Percentiles rank a stretch among this genome's conserved stretches.
These are phyloP conservation scores for Aspergillus sojae DNA, from an alignment of 2,329 filamentous ascomycete genomes.

Conservation along the genomic window DNA sequence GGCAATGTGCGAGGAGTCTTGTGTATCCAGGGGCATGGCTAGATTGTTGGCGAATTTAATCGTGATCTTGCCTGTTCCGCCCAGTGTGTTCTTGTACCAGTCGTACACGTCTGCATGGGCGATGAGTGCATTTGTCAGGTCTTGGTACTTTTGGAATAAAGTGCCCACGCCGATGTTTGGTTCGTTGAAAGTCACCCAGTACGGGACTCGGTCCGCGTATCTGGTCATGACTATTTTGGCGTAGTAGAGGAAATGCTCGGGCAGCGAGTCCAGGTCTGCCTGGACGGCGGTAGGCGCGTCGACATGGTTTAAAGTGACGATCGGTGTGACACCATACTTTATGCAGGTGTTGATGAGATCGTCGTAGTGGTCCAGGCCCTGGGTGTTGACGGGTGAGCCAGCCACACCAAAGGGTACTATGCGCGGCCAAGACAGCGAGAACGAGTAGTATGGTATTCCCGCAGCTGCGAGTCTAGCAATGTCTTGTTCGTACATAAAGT, in stretches of 20 bases:
- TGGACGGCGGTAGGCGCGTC: constrained; percentile 75
- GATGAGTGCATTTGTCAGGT: neutral
- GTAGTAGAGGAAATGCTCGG: constrained; percentile 77
- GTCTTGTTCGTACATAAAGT: constrained; percentile 4
- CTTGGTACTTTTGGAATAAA: neutral
- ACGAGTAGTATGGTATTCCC: constrained; percentile 60
- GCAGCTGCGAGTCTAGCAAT: neutral
- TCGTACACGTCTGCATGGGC: constrained; percentile 1
- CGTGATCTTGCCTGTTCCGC: neutral
- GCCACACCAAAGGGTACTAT: constrained; percentile 78
- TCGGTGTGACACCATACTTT: constrained; percentile 70
- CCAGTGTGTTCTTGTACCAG: constrained; percentile 2
- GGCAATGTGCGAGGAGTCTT: neutral
- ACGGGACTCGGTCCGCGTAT: constrained; percentile 69
- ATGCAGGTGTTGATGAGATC: constrained; percentile 75
- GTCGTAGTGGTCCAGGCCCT: constrained; percentile 74
- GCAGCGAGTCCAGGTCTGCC: constrained; percentile 74
- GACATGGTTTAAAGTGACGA: constrained; percentile 83
- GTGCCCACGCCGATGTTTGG: constrained; percentile 45
- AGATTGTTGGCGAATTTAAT: constrained; percentile 3
- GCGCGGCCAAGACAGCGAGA: constrained; percentile 74
- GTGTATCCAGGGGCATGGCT: neutral
- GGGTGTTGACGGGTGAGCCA: constrained; percentile 73
- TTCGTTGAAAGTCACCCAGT: constrained; percentile 87
- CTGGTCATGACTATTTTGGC: constrained; percentile 43